Base-by-base conservation (phyloP, 129 eudicot species). In the Escallonia herrerae region DNA sequence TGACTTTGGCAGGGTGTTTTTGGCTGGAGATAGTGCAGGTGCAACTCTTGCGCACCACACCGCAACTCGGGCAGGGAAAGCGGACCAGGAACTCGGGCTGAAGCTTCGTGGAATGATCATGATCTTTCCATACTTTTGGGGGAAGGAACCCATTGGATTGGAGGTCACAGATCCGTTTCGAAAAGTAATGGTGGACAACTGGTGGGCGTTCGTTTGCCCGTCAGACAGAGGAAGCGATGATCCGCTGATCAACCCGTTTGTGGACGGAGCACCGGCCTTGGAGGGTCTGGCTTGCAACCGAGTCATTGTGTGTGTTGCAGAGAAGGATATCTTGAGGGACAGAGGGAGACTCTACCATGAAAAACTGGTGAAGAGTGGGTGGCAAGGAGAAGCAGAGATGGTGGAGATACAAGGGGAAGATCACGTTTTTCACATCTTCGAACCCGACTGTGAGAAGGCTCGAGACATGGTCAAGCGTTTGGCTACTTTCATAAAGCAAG, bases 21-120 rank as follows among this genome's bases (percentile, higher is more conserved):
- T 91, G 3, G 87, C 82, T 2, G 98, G 96, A 41, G 96, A 91
- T 11, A 87, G 96, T 52, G 96, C 96, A 1, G 98, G 98, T 10
- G 89, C 95, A 2, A 91, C 81, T 47, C 77, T 91, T 1, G 72
- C 95, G 1, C 89, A 87, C 72, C 83, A 82, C 12, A 45, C 76
- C 14, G 79, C 83, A 0, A 56, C 78, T 2, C 66, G 80, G 39
- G 50, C 71, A 9, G 81, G 81, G 40, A 37, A 41, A 8, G 66
- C 71, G 3, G 50, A 43, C 38, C 59, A 47, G 48, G 33, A n/a
- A 2, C 3, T 68, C 1, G 50, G 58, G 0, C 5, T 71, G 8
- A 73, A 75, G 41, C 49, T 88, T 40, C 13, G 11, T 11, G 96
- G 98, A 43, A 51, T 73, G 0, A 10, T 81, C 2, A 37, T 77